Conservation (phyloP, 345 rosid genomes). For the Linum usitatissimum region DNA sequence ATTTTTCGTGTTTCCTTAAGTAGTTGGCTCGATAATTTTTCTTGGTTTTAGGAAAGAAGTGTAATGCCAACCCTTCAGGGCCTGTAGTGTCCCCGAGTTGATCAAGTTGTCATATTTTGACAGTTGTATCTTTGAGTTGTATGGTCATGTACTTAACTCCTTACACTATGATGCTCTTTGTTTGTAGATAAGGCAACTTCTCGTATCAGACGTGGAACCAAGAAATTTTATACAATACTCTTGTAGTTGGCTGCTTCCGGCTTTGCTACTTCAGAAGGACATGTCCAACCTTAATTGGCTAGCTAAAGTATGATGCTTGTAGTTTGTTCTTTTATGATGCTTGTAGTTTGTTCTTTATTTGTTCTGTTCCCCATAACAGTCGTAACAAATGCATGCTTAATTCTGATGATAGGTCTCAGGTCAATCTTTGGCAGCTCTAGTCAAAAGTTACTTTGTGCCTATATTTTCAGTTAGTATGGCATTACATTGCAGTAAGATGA, state of each 20-base stretch:
- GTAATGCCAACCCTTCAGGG: too few relatives aligned
- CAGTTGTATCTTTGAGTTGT: background rate
- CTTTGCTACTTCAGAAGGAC: slow-evolving; percentile 54
- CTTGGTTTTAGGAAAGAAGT: too few relatives aligned
- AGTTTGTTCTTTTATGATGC: too few relatives aligned
- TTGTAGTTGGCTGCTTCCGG: slow-evolving; percentile 88
- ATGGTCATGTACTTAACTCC: background rate
- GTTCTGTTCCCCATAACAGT: background rate
- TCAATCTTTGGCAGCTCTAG: slow-evolving; percentile 44
- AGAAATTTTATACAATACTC: slow-evolving; percentile 65
- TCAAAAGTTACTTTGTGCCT: slow-evolving; percentile 68
- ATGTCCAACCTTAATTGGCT: slow-evolving; percentile 55
- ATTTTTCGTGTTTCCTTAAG: too few relatives aligned
- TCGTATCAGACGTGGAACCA: slow-evolving; percentile 56
- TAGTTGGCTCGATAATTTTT: too few relatives aligned
- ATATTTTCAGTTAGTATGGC: slow-evolving; percentile 76
- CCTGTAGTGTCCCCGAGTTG: too few relatives aligned
- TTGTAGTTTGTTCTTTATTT: too few relatives aligned
- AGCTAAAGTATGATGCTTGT: slow-evolving; percentile 44
- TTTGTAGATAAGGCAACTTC: slow-evolving; percentile 58
- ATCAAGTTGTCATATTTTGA: too few relatives aligned
- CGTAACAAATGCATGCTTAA: slow-evolving; percentile 7
- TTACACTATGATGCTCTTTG: slow-evolving; percentile 11
- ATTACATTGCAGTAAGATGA: slow-evolving; percentile 53
- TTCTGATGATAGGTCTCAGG: slow-evolving; percentile 52